These are phyloP conservation scores for Blakeslea trispora DNA, from an alignment of 371 early-diverging fungal genomes.

Conservation along the genomic window DNA sequence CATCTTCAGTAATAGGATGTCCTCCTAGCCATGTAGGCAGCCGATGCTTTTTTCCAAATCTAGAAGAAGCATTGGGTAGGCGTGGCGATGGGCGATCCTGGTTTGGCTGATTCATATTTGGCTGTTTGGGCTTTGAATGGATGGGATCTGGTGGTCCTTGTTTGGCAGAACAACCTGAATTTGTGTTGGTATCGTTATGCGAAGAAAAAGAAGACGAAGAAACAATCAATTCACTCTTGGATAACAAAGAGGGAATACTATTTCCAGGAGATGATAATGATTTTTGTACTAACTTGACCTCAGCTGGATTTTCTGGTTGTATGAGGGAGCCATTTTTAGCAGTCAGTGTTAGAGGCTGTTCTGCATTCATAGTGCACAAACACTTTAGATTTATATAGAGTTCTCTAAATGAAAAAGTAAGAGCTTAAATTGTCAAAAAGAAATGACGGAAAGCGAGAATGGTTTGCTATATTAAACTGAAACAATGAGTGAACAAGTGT, in stretches of 20 bases:
- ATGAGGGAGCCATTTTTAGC: background rate
- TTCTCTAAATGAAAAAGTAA: no score
- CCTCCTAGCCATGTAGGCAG: constrained; percentile 48
- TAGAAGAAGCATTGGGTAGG: constrained; percentile 32
- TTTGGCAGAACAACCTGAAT: no score
- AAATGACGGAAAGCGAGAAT: no score
- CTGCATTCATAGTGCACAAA: background rate
- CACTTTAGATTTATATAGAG: background rate
- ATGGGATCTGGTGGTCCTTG: constrained; percentile 2
- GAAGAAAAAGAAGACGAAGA: constrained; percentile 11
- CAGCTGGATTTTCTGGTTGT: constrained; percentile 1
- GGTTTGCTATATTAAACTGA: no score
- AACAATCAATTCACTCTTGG: constrained; percentile 10
- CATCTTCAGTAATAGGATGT: constrained; percentile 12
- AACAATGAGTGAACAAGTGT: no score
- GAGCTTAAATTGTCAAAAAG: no score
- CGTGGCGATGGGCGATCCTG: constrained; percentile 27
- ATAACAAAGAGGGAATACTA: constrained; percentile 5
- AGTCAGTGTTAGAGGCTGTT: background rate
- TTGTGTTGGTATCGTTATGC: no score
- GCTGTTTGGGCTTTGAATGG: constrained; percentile 14
- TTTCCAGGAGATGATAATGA: constrained; percentile 21
- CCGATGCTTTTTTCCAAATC: constrained; percentile 39
- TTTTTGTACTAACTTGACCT: constrained; percentile 15
- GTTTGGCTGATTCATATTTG: constrained; percentile 7